These are phyloP conservation scores for Fraxinus anomala DNA, from an alignment of 257 asterid genomes.

Conservation along the genomic window DNA sequence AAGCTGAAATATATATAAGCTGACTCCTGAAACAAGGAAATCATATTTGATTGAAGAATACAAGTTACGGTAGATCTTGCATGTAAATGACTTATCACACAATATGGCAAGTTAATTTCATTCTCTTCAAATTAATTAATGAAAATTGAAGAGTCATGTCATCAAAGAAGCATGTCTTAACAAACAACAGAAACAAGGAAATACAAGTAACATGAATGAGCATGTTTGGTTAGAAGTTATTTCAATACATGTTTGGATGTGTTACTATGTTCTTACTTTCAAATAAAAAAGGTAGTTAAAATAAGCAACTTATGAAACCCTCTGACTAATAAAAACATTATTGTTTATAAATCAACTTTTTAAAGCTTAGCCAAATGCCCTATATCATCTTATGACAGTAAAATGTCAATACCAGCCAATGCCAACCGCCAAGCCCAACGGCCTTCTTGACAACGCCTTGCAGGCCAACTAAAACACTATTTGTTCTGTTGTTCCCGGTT, in stretches of 20 bases:
- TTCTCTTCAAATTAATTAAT: not conserved
- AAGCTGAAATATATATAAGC: conserved; percentile 1
- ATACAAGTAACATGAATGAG: not conserved
- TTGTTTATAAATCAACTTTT: not conserved
- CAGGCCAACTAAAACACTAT: conserved; percentile 90
- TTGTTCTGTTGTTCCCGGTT: conserved; percentile 92
- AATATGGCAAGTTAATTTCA: not conserved
- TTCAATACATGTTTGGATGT: not conserved
- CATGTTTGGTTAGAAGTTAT: not conserved
- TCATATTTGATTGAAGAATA: not conserved
- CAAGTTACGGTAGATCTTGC: not conserved
- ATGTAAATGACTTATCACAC: not conserved
- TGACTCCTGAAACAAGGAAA: conserved; percentile 1
- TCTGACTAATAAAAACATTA: not conserved
- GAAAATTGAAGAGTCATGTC: not conserved
- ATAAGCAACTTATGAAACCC: not conserved
- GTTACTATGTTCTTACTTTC: not conserved
- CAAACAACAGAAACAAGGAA: not conserved
- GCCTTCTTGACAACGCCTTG: conserved; percentile 99
- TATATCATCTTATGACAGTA: conserved; percentile 8
- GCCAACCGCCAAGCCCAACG: conserved; percentile 99
- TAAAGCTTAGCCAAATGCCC: not conserved
- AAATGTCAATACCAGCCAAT: conserved; percentile 80
- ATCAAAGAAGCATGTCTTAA: not conserved
- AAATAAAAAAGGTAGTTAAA: not conserved